Evolutionary conservation across 2,329 filamentous ascomycete species (phyloP).

Genomic region (Trichoderma pleuroti): DNA sequence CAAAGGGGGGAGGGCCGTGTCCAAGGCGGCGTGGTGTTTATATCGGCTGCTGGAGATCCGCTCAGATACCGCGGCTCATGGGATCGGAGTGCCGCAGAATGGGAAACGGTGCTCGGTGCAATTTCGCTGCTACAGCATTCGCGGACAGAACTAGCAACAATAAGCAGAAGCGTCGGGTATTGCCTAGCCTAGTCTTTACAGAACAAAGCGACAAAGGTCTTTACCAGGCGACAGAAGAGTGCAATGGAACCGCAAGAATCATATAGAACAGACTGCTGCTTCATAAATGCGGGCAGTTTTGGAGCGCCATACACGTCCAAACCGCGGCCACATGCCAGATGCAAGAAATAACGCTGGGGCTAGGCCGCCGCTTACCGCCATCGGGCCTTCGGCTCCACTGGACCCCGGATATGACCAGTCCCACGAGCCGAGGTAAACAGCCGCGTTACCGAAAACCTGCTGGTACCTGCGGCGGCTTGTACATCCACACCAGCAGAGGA

Average conservation of each 20-base stretch:
- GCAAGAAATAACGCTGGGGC: slow-evolving; percentile 11
- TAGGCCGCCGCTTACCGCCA: slow-evolving; percentile 7
- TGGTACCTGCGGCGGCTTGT: background rate
- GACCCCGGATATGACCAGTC: slow-evolving; percentile 2
- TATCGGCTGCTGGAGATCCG: slow-evolving; percentile 14
- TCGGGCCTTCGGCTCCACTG: slow-evolving; percentile 3
- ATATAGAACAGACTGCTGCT: background rate
- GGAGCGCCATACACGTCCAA: background rate
- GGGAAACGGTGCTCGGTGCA: background rate
- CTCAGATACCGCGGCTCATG: slow-evolving; percentile 16
- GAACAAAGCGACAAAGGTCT: background rate
- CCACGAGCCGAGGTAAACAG: slow-evolving; percentile 16
- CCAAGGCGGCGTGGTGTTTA: background rate
- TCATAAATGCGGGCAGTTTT: background rate
- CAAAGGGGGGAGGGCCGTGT: background rate
- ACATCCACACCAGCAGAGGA: background rate
- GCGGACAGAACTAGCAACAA: background rate
- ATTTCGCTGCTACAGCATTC: background rate
- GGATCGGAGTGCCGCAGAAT: slow-evolving; percentile 1
- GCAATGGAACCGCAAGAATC: slow-evolving; percentile 9
- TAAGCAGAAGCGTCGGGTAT: background rate
- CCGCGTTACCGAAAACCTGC: background rate
- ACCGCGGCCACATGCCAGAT: slow-evolving; percentile 8
- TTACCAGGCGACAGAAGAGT: background rate
- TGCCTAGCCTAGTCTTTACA: background rate